phyloP scores from a whole-genome alignment of 2,329 filamentous ascomycete genomes.

The Calonectria multiphialidica region DNA sequence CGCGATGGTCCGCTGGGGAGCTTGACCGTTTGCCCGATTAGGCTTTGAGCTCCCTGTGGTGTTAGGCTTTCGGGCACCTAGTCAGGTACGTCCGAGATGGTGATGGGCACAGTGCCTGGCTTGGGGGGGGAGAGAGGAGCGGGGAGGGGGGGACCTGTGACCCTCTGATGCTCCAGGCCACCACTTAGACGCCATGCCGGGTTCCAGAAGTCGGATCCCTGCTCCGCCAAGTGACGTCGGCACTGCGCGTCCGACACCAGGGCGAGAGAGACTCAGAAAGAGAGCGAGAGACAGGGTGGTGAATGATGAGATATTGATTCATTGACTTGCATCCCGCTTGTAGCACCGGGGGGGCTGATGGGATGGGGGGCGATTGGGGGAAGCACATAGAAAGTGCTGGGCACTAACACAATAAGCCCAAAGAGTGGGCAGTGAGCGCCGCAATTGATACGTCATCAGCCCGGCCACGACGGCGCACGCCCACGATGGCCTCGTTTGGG shows the following conservation, averaged over 20 bases:
- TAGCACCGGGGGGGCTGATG: background rate
- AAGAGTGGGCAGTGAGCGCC: constrained; percentile 4
- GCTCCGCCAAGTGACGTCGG: constrained; percentile 23
- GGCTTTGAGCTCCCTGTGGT: background rate
- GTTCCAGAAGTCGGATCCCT: background rate
- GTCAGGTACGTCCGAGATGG: background rate
- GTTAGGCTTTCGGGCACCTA: constrained; percentile 5
- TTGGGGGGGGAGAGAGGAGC: background rate
- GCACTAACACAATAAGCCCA: background rate
- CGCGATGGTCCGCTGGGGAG: background rate
- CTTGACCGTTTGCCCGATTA: background rate
- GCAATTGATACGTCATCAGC: constrained; percentile 17
- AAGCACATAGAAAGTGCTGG: background rate
- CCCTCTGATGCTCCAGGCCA: background rate
- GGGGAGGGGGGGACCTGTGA: too few relatives aligned
- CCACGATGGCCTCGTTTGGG: constrained; percentile 3
- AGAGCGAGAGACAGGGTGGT: background rate
- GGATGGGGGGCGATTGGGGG: background rate
- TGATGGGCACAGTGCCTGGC: background rate
- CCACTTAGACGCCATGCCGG: background rate
- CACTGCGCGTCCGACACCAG: constrained; percentile 5
- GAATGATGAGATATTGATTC: background rate
- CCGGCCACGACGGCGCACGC: constrained; percentile 8
- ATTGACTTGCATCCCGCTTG: background rate
- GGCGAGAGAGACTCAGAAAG: too few relatives aligned